These are phyloP conservation scores for Wallacemonas sp. DNA, from an alignment of 208 protist species.

Conservation along the genomic window DNA sequence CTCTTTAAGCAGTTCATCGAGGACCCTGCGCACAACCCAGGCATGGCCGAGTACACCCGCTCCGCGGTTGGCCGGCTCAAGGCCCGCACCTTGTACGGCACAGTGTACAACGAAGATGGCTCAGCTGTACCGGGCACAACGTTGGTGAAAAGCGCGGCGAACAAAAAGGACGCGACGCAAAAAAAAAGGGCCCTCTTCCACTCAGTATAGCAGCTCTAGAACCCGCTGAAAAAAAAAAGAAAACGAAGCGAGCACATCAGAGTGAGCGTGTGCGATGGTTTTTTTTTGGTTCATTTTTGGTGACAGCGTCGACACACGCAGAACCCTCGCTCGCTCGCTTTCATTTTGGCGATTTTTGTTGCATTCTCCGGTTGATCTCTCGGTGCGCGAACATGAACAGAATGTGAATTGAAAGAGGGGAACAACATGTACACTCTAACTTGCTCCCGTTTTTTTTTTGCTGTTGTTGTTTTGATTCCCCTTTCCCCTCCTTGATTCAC, in stretches of 20 bases:
- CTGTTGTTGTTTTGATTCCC: too few relatives aligned
- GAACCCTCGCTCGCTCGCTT: too few relatives aligned
- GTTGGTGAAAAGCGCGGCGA: neutral
- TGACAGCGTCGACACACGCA: too few relatives aligned
- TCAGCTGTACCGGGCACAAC: constrained; percentile 3
- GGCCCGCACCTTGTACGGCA: constrained; percentile 23
- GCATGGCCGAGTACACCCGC: constrained; percentile 74
- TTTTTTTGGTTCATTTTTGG: too few relatives aligned
- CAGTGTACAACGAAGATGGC: constrained; percentile 11
- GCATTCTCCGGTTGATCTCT: too few relatives aligned
- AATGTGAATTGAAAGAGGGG: neutral
- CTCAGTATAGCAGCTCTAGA: neutral
- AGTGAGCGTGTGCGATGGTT: too few relatives aligned
- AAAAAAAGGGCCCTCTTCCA: neutral
- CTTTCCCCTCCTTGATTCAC: too few relatives aligned
- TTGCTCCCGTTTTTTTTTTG: too few relatives aligned
- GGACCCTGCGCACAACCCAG: constrained; percentile 96
- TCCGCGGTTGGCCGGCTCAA: constrained; percentile 39
- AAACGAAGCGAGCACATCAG: too few relatives aligned
- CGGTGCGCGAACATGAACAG: neutral
- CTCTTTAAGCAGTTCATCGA: constrained; percentile 95
- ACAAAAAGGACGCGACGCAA: constrained; percentile 1
- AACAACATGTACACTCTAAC: neutral
- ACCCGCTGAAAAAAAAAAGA: neutral
- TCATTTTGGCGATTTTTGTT: too few relatives aligned